Evolutionary conservation across 2,329 filamentous ascomycete species (phyloP), one percentile per base, ranked within the genome.

Genomic region (Xylaria sp.): DNA sequence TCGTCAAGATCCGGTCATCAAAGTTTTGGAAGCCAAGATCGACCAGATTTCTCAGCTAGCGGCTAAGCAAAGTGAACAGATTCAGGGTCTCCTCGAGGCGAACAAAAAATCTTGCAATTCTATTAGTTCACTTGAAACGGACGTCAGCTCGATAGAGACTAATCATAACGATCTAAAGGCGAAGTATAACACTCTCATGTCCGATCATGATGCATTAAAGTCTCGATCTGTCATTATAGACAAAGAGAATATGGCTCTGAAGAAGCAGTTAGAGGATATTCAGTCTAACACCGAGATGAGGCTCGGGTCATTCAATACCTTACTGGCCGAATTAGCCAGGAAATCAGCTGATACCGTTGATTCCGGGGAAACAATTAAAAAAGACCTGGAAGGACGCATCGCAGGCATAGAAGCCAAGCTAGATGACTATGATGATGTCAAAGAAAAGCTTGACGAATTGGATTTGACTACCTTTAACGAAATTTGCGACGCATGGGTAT

Each of bases 21-120:
- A 58, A 37, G 52, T 62, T 1, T 48, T 74, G 8, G 69, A 72
- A 56, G 51, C 43, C 11, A 69, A 67, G 53, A 61, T 72, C 33
- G 62, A 65, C 3, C 47, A 64, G 8, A 53, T 71, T 27, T 54
- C 67, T 43, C 60, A 66, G 27, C 51, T 62, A 9, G 27, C 41
- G 41, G 53, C 29, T 6, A 57, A 60, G 23, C 67, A 68, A 49
- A 53, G 56, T 31, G 55, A 64, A 13, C 65, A 70, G 35, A 67
- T 67, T 10, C 54, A 63, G 31, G 27, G 17, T 5, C 54, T 63
- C 11, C 52, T 65, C 15, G 49, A 49, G 7, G 61, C 48, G n/a
- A 58, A 57, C 23, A 38, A 54, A 11, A 54, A 53, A 17, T 57
- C 52, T 8, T 35, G 38, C 6, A 29, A 53, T n/a, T 46, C 58